Evolutionary conservation across 805 yeast species (phyloP).

Genomic region (Priceomyces medius): DNA sequence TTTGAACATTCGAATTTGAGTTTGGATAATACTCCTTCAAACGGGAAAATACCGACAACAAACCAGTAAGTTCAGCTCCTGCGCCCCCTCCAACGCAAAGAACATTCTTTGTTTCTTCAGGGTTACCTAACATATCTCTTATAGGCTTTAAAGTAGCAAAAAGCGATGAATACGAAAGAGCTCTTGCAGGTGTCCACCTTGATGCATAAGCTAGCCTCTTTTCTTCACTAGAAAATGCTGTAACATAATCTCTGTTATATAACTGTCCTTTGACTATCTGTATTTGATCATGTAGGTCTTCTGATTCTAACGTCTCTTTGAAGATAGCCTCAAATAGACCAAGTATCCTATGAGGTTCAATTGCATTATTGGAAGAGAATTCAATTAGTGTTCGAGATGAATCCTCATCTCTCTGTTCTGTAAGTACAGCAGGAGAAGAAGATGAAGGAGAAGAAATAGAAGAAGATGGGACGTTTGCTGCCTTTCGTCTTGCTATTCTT

Average conservation of each 20-base stretch:
- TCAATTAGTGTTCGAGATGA: too few species aligned
- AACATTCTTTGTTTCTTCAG: conserved; percentile 34
- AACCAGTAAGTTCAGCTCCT: conserved; percentile 71
- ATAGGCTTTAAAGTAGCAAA: conserved; percentile 52
- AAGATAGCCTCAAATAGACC: conserved; percentile 36
- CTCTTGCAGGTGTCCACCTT: conserved; percentile 85
- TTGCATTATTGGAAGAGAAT: conserved; percentile 27
- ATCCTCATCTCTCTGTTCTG: too few species aligned
- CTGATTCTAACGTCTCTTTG: conserved; percentile 31
- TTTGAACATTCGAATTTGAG: conserved; percentile 33
- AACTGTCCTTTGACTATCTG: conserved; percentile 71
- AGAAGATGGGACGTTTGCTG: too few species aligned
- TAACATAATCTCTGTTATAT: conserved; percentile 65
- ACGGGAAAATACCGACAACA: conserved; percentile 56
- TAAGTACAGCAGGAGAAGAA: too few species aligned
- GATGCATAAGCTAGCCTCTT: conserved; percentile 76
- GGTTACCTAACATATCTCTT: conserved; percentile 33
- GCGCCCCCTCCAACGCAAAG: conserved; percentile 89
- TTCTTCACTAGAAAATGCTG: conserved; percentile 63
- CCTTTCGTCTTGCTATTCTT: conserved; percentile 24
- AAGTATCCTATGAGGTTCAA: conserved; percentile 36
- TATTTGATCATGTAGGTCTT: conserved; percentile 42
- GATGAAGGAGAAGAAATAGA: too few species aligned
- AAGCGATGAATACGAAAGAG: conserved; percentile 69
- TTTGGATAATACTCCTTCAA: conserved; percentile 34